Base-by-base conservation (phyloP, 2,329 filamentous ascomycete species). In the Xylariaceae sp. region DNA sequence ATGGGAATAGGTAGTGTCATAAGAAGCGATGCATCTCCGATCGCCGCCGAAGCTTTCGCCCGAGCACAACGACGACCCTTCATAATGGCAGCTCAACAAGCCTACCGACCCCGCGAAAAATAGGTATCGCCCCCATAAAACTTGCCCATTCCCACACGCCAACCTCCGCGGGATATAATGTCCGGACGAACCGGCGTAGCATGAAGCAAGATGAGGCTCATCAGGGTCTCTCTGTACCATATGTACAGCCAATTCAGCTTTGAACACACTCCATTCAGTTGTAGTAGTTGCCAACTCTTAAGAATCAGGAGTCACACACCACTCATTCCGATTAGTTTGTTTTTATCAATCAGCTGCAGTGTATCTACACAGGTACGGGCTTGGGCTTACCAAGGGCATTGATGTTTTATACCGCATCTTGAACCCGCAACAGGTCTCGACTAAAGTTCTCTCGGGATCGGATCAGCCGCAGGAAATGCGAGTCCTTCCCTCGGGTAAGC, bases 1-100 rank as follows among this genome's bases (percentile, higher is more conserved):
- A 99, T 99, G 94, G 92, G 89, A 55, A 96, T 99, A 65, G 94
- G 94, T 64, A 96, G 90, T 65, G 91, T 95, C 44, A 96, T 99
- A 67, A 88, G 94, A 69, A 91, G 90, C 57, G 94, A 99, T 65
- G 85, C 89, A 61, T 89, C 89, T 43, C 85, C 87, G 39, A 85
- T 88, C 65, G 78, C 86, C 56, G 80, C 84, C 63, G 83, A 91
- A 69, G 83, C 88, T 55, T 96, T 92, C 75, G 81, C 84, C 63
- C 83, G 83, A 70, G 85, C 88, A 49, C 84, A 86, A 63, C 79
- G 87, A 65, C 81, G 83, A 60, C 89, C 91, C 29, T 84, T 92
- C 66, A 83, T 95, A 60, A 77, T 82, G 70, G 65, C 72, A 0
- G 66, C 71, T 35, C 69, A 72, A 34, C 65, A 68, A 49, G 70